Evolutionary conservation across 2,329 filamentous ascomycete genomes (phyloP), one percentile per base, ranked within the genome.

Genomic region (Calonectria hongkongensis): DNA sequence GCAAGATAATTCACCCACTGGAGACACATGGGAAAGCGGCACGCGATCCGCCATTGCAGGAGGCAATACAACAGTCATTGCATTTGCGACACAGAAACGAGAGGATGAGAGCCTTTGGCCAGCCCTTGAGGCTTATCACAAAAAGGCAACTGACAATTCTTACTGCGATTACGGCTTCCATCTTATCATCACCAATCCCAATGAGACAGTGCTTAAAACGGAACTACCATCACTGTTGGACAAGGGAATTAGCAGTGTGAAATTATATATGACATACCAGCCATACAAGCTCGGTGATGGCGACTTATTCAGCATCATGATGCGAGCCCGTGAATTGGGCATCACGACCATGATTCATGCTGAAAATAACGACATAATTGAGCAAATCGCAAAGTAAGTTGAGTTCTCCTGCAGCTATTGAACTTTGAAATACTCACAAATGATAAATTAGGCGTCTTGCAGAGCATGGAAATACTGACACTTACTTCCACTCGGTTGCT

Each of bases 81-180:
- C 89, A 0, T 92, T 92, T 79, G 90, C 90, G 0, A 86, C 87
- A 4, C 89, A 91, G 78, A 82, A 84, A 47, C 87, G 86, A n/a
- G 75, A 81, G 2, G 83, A 88, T 18, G 81, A 83, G 8, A 87
- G 85, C 2, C 80, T 91, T 2, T 80, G 87, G 25, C 81, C 84
- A 1, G 86, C 86, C 0, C 78, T 91, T 2, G 80, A 85, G 58
- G 83, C 85, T n/a, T 88, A 89, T 63, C 87, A 90, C 68, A 78
- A 78, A 5, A 83, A 85, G 21, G 86, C 89, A 0, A 74, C 71
- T 2, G 84, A 82, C 16, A 86, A 87, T 50, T 85, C 84, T 69
- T 91, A 89, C 78, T 88, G 87, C 74, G 90, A 92, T 80, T 92
- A 92, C 78, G 86, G 87, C 2, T 88, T 90, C 73, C 89, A 91